These are phyloP conservation scores for Plectosphaerella cucumerina DNA, from an alignment of 2,329 filamentous ascomycete genomes.

Conservation along the genomic window DNA sequence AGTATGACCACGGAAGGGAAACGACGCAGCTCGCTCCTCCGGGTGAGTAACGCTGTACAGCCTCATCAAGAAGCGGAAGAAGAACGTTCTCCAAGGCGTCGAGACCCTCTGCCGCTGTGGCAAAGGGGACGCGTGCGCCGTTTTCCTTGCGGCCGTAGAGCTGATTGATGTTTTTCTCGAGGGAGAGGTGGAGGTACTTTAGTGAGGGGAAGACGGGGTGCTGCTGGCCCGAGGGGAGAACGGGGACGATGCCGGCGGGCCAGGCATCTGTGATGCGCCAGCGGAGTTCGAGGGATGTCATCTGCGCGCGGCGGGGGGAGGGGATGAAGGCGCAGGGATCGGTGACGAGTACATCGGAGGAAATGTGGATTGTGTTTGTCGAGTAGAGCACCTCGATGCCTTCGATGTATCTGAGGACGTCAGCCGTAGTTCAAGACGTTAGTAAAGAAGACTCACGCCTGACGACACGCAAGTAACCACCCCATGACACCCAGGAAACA, in stretches of 20 bases:
- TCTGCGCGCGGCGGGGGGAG: conserved; percentile 14
- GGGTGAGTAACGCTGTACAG: neutral
- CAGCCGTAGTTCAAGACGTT: neutral
- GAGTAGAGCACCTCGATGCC: conserved; percentile 20
- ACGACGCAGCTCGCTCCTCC: neutral
- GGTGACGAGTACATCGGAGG: conserved; percentile 15
- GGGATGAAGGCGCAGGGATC: conserved; percentile 12
- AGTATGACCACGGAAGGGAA: neutral
- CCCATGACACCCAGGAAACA: conserved; percentile 22
- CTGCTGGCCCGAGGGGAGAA: neutral
- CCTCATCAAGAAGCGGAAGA: neutral
- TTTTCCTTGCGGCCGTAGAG: neutral
- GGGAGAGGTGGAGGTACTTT: neutral
- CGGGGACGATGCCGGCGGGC: neutral
- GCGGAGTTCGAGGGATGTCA: conserved; percentile 17
- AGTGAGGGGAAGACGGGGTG: neutral
- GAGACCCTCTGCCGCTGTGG: neutral
- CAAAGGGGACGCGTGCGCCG: neutral
- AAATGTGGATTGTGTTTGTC: conserved; percentile 21
- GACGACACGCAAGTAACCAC: conserved; percentile 22
- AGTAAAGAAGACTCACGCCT: conserved; percentile 14
- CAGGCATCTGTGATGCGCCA: conserved; percentile 10
- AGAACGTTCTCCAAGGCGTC: neutral
- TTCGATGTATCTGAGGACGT: conserved; percentile 17
- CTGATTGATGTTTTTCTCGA: neutral